Percentiles rank a stretch among this genome's conserved stretches.
Conservation (phyloP, 2,329 filamentous ascomycete species). For the Talaromyces albobiverticillius region DNA sequence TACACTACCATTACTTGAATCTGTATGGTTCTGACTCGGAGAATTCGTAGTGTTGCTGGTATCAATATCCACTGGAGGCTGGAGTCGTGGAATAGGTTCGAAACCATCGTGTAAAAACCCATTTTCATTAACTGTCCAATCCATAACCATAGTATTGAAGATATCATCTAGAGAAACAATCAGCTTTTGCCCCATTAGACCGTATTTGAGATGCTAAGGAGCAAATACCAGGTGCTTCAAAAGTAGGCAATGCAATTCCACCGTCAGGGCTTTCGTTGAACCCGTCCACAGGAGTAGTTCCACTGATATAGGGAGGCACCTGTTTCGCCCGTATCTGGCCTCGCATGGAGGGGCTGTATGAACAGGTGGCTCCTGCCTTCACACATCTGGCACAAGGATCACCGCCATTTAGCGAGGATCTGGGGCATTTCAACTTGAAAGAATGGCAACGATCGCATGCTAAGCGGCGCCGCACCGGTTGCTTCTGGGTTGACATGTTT, state of each 20-base stretch:
- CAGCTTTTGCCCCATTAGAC: too few species aligned
- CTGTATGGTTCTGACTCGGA: background rate
- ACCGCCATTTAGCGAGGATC: background rate
- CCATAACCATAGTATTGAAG: slow-evolving; percentile 6
- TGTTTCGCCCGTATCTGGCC: slow-evolving; percentile 11
- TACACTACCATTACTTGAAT: background rate
- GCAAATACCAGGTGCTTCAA: slow-evolving; percentile 2
- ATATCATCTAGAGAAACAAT: slow-evolving; percentile 3
- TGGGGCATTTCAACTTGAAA: slow-evolving; percentile 12
- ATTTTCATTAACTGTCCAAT: slow-evolving; percentile 6
- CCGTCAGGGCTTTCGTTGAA: background rate
- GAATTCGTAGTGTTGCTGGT: background rate
- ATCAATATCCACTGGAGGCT: background rate
- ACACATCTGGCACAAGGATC: slow-evolving; percentile 6
- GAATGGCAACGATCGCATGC: slow-evolving; percentile 14
- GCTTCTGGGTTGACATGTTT: slow-evolving; percentile 6
- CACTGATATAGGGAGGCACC: background rate
- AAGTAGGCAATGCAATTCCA: background rate
- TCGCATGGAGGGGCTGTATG: slow-evolving; percentile 12
- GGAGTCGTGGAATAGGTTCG: slow-evolving; percentile 1
- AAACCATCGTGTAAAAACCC: background rate
- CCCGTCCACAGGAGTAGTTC: background rate
- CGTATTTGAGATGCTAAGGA: background rate
- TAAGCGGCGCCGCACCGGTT: slow-evolving; percentile 6
- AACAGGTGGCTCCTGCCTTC: slow-evolving; percentile 6